Evolutionary conservation across 129 eudicot genomes (phyloP).

Genomic region (Heracleum sosnowskyi): DNA sequence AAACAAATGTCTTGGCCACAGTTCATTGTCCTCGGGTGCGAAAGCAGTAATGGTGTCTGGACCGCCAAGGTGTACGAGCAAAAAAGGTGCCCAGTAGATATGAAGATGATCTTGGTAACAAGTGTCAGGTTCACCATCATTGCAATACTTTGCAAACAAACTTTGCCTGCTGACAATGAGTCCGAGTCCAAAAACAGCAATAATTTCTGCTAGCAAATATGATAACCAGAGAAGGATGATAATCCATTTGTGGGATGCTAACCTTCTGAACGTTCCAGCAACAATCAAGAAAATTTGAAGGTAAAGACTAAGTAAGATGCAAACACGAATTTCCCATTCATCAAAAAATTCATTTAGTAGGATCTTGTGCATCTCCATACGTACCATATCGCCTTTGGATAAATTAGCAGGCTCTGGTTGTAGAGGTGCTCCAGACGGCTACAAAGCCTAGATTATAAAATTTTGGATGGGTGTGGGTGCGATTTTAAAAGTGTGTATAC

Average conservation of each 20-base stretch:
- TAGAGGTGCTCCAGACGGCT: background rate
- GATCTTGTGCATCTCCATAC: background rate
- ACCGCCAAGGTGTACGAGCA: constrained; percentile 55
- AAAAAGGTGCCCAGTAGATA: constrained; percentile 56
- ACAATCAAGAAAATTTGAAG: background rate
- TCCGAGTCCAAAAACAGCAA: constrained; percentile 14
- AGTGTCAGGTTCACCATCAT: background rate
- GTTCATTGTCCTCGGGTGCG: constrained; percentile 49
- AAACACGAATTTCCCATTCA: background rate
- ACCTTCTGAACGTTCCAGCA: constrained; percentile 1
- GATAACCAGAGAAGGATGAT: constrained; percentile 39
- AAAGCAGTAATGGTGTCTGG: constrained; percentile 59
- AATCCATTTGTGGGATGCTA: constrained; percentile 10
- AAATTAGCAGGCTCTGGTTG: background rate
- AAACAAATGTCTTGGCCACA: constrained; percentile 48
- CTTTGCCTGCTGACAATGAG: background rate
- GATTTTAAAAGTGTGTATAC: background rate
- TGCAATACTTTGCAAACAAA: background rate
- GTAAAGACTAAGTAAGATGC: background rate
- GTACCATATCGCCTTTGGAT: background rate
- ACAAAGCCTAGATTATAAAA: background rate
- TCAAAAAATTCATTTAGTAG: background rate
- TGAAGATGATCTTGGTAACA: constrained; percentile 20
- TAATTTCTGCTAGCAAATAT: constrained; percentile 44
- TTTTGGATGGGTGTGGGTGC: background rate